Evolutionary conservation across 2,329 filamentous ascomycete species (phyloP).

Genomic region (Botrytis hyacinthi): DNA sequence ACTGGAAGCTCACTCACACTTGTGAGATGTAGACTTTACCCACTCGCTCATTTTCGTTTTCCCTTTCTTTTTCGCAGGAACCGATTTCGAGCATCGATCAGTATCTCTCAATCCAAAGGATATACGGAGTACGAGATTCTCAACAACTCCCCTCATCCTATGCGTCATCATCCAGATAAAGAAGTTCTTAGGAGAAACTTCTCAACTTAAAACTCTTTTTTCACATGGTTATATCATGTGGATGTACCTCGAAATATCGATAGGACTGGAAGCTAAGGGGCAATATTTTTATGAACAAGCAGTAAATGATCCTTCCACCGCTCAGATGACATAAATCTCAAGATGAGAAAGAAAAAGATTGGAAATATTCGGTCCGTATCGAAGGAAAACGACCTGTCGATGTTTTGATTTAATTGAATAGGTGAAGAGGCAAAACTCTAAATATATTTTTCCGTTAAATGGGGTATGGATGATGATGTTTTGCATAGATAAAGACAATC

Average conservation of each 20-base stretch:
- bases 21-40: not conserved
- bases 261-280: not conserved
- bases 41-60: not conserved
- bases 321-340: not conserved
- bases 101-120: not conserved
- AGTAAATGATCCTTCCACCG: not conserved
- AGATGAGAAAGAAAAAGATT: not conserved
- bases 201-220: not conserved
- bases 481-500: not conserved
- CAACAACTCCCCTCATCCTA: not conserved
- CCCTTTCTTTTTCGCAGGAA: not conserved
- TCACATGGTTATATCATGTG: not conserved
- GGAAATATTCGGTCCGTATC: not conserved
- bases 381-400: not conserved
- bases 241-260: not conserved
- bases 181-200: conserved; percentile 4
- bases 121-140: not conserved
- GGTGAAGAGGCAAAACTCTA: not conserved
- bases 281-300: not conserved
- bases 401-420: not conserved
- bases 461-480: not conserved
- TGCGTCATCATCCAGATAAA: not conserved
- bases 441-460: conserved; percentile 1
- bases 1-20: not conserved
- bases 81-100: not conserved